phyloP scores from a whole-genome alignment of 176 grass and related monocot species.

The Rhynchospora pubera region DNA sequence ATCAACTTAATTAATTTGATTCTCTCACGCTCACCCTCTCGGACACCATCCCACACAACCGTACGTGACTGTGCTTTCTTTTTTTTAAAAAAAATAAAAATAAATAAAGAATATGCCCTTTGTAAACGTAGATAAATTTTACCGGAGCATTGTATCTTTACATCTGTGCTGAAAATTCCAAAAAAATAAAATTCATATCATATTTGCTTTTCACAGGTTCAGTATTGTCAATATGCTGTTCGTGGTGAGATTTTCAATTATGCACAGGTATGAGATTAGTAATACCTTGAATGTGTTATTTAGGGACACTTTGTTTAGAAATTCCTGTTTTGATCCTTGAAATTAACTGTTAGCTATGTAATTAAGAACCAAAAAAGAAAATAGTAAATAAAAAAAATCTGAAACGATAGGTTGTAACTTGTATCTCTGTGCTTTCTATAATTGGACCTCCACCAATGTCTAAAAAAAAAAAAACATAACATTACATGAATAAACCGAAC shows the following conservation, averaged over 20 bases:
- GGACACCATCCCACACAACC: no score
- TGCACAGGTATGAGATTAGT: slow-evolving; percentile 34
- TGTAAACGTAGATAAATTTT: no score
- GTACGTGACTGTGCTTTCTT: no score
- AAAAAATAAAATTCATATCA: neutral
- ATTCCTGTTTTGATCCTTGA: neutral
- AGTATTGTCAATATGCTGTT: slow-evolving; percentile 40
- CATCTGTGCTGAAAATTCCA: no score
- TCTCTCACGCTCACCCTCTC: no score
- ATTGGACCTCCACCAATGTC: neutral
- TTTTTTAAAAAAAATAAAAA: no score
- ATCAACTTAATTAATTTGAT: no score
- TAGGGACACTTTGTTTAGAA: neutral
- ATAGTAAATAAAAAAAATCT: neutral
- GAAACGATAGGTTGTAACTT: neutral
- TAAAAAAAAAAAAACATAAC: neutral
- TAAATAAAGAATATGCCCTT: no score
- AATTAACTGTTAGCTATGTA: neutral
- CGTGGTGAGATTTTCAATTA: slow-evolving; percentile 48
- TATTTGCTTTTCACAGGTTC: slow-evolving; percentile 38
- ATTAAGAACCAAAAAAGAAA: neutral
- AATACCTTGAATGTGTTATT: neutral
- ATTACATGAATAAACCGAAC: neutral
- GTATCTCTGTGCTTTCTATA: neutral
- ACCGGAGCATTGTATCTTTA: no score